These are phyloP conservation scores for Leucogyrophana mollusca DNA, from an alignment of 768 basidiomycete genomes.

Conservation along the genomic window DNA sequence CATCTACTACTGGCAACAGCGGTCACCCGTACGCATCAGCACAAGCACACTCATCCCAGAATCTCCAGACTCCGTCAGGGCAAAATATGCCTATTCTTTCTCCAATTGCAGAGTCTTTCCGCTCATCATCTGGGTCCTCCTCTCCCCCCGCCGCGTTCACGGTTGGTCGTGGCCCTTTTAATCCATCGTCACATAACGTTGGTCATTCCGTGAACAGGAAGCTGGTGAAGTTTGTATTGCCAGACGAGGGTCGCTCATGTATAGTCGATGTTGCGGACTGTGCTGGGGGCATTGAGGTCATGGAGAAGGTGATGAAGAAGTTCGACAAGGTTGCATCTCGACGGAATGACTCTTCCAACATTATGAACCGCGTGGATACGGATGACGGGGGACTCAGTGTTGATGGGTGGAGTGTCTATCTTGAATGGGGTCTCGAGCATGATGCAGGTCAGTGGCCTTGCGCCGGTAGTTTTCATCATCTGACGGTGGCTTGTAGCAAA, in stretches of 20 bases:
- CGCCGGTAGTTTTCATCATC: background rate
- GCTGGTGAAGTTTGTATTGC: conserved; percentile 84
- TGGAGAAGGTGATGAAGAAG: conserved; percentile 88
- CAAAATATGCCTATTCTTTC: conserved; percentile 50
- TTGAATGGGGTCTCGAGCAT: conserved; percentile 56
- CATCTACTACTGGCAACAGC: conserved; percentile 40
- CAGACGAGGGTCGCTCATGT: conserved; percentile 75
- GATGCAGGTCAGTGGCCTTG: conserved; percentile 44
- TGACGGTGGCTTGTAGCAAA: conserved; percentile 43
- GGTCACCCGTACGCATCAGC: conserved; percentile 62
- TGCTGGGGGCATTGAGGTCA: conserved; percentile 77
- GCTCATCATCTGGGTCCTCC: conserved; percentile 36
- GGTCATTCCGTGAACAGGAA: conserved; percentile 70
- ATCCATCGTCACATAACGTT: conserved; percentile 38
- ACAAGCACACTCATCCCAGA: conserved; percentile 44
- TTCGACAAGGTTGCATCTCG: conserved; percentile 64
- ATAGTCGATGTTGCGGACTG: conserved; percentile 84
- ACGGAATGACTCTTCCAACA: conserved; percentile 40
- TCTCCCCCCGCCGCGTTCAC: conserved; percentile 50
- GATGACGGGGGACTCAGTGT: conserved; percentile 77
- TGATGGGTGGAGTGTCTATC: conserved; percentile 87
- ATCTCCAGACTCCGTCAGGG: conserved; percentile 33
- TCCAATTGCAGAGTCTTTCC: conserved; percentile 70
- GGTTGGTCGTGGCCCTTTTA: conserved; percentile 63
- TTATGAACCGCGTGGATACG: conserved; percentile 56